Conservation (phyloP, 805 yeast species). For the Wickerhamiella lipophila region DNA sequence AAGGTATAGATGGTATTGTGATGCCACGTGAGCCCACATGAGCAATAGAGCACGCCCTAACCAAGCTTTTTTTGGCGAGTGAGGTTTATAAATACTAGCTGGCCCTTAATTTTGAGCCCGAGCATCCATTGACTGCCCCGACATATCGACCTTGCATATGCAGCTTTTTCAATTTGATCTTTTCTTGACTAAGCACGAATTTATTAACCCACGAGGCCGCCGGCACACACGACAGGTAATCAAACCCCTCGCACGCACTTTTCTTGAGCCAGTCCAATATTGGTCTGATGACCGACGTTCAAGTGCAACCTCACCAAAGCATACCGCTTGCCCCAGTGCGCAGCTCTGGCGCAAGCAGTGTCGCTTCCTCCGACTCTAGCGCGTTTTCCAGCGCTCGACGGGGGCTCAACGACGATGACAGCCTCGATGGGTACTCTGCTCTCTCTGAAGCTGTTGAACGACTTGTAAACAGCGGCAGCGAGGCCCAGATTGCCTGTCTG, state of each 20-base stretch:
- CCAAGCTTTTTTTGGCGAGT: not conserved
- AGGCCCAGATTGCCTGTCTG: slow-evolving; percentile 43
- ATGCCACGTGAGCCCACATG: not conserved
- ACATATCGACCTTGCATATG: not conserved
- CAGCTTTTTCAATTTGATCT: not conserved
- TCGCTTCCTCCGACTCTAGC: not conserved
- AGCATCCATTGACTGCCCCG: too few relatives aligned
- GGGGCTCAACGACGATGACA: not conserved
- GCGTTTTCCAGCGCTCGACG: not conserved
- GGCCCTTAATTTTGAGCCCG: too few relatives aligned
- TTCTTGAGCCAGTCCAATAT: not conserved
- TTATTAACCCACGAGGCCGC: slow-evolving; percentile 3
- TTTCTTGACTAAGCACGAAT: slow-evolving; percentile 1
- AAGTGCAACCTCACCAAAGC: slow-evolving; percentile 2
- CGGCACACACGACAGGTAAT: not conserved
- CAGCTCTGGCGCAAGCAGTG: slow-evolving; percentile 7
- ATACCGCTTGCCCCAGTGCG: slow-evolving; percentile 8
- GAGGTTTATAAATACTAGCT: too few relatives aligned
- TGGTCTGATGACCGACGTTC: slow-evolving; percentile 11
- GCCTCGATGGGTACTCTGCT: not conserved
- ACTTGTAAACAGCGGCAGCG: not conserved
- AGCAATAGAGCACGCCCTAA: not conserved
- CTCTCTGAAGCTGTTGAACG: slow-evolving; percentile 4
- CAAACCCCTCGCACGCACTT: slow-evolving; percentile 1
- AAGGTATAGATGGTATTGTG: too few relatives aligned